Evolutionary conservation across 164 flowering plant genomes (phyloP).

Genomic region (Chimonanthus praecox): DNA sequence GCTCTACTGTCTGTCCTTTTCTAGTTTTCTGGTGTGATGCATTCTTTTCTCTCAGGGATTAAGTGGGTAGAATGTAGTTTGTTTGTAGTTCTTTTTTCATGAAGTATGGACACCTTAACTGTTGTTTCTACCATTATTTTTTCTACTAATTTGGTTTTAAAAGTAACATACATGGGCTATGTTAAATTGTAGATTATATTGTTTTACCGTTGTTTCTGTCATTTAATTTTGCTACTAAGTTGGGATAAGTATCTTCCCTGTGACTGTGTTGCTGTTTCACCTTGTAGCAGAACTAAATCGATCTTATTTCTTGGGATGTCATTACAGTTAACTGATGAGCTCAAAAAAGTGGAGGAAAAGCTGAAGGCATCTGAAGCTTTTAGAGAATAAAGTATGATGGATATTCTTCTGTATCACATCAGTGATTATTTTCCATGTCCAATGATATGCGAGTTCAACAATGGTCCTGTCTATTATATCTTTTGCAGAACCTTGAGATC

Average conservation of each 20-base stretch:
- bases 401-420: not conserved
- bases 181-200: not conserved
- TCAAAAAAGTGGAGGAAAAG: slow-evolving; percentile 52
- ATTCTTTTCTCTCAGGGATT: no score
- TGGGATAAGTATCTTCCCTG: no score
- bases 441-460: not conserved
- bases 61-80: no score
- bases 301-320: not conserved
- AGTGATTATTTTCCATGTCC: not conserved
- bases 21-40: no score
- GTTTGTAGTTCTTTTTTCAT: no score
- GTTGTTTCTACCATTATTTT: not conserved
- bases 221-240: not conserved
- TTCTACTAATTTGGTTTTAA: not conserved
- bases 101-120: no score
- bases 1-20: no score
- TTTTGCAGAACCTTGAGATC: slow-evolving; percentile 60
- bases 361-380: slow-evolving; percentile 52
- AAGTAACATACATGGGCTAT: not conserved
- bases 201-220: not conserved
- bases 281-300: not conserved
- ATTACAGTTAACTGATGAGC: slow-evolving; percentile 55
- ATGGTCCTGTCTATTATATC: not conserved
- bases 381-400: slow-evolving; percentile 53
- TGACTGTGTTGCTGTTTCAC: no score